These are phyloP conservation scores for Umbilicus rupestris DNA, from an alignment of 164 flowering plant species.

Conservation along the genomic window DNA sequence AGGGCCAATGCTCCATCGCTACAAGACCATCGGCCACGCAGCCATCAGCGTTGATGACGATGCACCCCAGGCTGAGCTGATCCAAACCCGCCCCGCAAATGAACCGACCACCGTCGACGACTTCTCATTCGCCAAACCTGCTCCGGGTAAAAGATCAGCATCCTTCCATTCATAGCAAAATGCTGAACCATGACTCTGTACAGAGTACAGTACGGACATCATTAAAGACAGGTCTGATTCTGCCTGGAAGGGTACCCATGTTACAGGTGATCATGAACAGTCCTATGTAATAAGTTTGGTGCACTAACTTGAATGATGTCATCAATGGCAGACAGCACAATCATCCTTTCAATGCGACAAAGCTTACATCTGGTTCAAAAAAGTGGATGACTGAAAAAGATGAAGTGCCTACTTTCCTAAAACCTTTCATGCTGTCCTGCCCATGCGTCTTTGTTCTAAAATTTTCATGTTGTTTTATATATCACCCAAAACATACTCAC, in stretches of 20 bases:
- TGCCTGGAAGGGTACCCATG: background rate
- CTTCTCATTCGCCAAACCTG: slow-evolving; percentile 41
- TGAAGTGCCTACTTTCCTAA: slow-evolving; percentile 3
- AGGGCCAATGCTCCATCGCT: slow-evolving; percentile 32
- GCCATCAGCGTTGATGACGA: slow-evolving; percentile 13
- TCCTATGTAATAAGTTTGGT: background rate
- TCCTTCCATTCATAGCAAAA: background rate
- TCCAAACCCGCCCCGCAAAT: slow-evolving; percentile 10
- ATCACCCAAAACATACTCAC: too few relatives aligned
- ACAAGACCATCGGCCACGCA: slow-evolving; percentile 51
- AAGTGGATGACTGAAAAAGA: background rate
- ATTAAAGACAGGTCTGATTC: background rate
- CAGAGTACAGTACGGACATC: too few relatives aligned
- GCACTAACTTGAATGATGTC: background rate
- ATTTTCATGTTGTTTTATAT: too few relatives aligned
- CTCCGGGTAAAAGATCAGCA: slow-evolving; percentile 12
- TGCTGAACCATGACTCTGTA: background rate
- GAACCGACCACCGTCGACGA: slow-evolving; percentile 25
- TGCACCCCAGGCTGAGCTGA: slow-evolving; percentile 15
- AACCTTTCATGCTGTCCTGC: background rate
- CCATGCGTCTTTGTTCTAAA: too few relatives aligned
- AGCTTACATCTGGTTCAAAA: background rate
- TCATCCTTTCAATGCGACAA: background rate
- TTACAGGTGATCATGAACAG: background rate
- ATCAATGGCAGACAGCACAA: slow-evolving; percentile 5